phyloP scores from a whole-genome alignment of 257 asterid species.

The Solanum bukasovii region DNA sequence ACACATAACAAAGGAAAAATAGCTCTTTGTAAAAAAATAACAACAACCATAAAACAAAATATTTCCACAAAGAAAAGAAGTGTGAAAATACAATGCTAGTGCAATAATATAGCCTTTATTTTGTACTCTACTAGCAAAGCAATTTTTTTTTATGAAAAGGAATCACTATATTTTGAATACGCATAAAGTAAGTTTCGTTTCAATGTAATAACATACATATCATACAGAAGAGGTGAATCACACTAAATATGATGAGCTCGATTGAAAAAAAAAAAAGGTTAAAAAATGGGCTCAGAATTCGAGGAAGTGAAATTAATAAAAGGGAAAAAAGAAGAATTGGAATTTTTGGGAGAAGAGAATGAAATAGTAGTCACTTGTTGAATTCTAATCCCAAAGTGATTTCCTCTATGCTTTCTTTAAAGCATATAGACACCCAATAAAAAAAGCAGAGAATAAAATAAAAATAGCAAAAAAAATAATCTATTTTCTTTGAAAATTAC shows the following conservation, averaged over 20 bases:
- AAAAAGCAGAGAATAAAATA: not conserved
- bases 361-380: not conserved
- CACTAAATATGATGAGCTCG: not conserved
- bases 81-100: not conserved
- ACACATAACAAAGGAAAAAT: no score
- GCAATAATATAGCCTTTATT: not conserved
- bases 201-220: not conserved
- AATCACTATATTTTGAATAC: not conserved
- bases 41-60: not conserved
- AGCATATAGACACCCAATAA: not conserved
- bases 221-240: accelerated
- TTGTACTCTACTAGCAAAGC: not conserved
- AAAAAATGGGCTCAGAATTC: not conserved
- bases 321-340: not conserved
- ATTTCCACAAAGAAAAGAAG: not conserved
- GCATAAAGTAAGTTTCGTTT: not conserved
- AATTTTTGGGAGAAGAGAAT: not conserved
- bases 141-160: not conserved
- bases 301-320: not conserved
- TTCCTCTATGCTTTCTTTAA: not conserved
- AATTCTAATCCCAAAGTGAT: not conserved
- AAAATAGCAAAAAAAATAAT: not conserved
- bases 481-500: not conserved
- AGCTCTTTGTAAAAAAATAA: not conserved
- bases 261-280: not conserved